Evolutionary conservation across 192 early-diverging fungal species (phyloP).

Genomic region (Linnemannia elongata): DNA sequence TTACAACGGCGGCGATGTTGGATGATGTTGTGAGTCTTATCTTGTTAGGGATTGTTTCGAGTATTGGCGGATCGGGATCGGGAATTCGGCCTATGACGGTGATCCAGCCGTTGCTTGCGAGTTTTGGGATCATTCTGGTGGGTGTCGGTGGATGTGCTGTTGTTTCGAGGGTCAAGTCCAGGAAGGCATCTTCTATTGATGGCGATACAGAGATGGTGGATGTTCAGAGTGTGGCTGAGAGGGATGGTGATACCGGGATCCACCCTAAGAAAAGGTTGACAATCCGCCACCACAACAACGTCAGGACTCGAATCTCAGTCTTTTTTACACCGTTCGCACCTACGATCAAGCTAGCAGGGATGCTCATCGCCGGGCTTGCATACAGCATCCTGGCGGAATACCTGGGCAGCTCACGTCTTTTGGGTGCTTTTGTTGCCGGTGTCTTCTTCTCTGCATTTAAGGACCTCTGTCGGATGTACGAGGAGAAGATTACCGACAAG

Average conservation of each 20-base stretch:
- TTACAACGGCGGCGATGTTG: slow-evolving; percentile 51
- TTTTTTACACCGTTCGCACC: not conserved
- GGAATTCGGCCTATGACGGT: slow-evolving; percentile 36
- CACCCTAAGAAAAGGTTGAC: not conserved
- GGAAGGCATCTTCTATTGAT: not conserved
- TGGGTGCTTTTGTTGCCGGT: slow-evolving; percentile 52
- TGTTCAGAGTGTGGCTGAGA: not conserved
- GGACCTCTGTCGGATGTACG: not conserved
- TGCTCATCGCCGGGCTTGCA: slow-evolving; percentile 26
- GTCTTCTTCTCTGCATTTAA: slow-evolving; percentile 40
- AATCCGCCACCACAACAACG: not conserved
- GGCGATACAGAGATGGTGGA: not conserved
- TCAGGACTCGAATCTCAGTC: not conserved
- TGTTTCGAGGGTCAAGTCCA: slow-evolving; percentile 1
- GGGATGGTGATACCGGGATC: not conserved
- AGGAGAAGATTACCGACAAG: slow-evolving; percentile 10
- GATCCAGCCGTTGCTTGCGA: slow-evolving; percentile 43
- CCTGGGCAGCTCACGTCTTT: slow-evolving; percentile 45
- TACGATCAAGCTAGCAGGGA: slow-evolving; percentile 22
- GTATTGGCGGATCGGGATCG: slow-evolving; percentile 11
- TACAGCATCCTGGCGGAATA: slow-evolving; percentile 55
- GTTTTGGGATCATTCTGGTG: slow-evolving; percentile 33
- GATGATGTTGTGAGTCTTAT: slow-evolving; percentile 45
- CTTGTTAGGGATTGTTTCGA: slow-evolving; percentile 39
- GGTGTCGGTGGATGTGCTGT: slow-evolving; percentile 27